phyloP scores from a whole-genome alignment of 768 basidiomycete genomes.

The Gloeostereum incarnatum region DNA sequence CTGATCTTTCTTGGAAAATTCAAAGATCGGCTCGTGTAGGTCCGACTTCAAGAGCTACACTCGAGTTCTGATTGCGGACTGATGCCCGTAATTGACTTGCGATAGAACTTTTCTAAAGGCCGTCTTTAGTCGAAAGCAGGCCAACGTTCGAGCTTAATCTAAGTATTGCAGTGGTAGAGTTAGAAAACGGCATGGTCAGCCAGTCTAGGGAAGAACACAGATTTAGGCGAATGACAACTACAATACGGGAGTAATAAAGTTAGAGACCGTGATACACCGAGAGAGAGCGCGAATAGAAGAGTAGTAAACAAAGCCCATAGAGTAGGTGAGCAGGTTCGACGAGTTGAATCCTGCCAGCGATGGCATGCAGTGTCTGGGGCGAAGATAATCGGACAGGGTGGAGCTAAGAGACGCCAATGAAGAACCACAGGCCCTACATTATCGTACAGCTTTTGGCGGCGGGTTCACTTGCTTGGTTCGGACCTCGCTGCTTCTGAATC shows the following conservation, averaged over 20 bases:
- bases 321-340: slow-evolving; percentile 12
- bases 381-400: not conserved
- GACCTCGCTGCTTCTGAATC: slow-evolving; percentile 62
- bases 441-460: slow-evolving; percentile 36
- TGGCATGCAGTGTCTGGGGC: too few species aligned
- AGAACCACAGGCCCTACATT: slow-evolving; percentile 32
- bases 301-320: not conserved
- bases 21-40: too few species aligned
- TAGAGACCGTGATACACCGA: slow-evolving; percentile 17
- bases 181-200: too few species aligned
- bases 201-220: too few species aligned
- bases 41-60: too few species aligned
- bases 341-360: too few species aligned
- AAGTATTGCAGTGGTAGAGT: too few species aligned
- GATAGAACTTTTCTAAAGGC: too few species aligned
- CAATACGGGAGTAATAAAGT: slow-evolving; percentile 3
- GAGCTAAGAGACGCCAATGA: not conserved
- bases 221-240: slow-evolving; percentile 4
- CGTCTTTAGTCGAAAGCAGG: too few species aligned
- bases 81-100: too few species aligned
- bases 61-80: too few species aligned
- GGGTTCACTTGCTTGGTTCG: slow-evolving; percentile 32
- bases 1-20: not conserved
- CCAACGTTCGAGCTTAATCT: too few species aligned
- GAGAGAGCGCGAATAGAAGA: slow-evolving; percentile 9